Conservation (phyloP, 2,329 filamentous ascomycete species). For the Fusarium piperis region DNA sequence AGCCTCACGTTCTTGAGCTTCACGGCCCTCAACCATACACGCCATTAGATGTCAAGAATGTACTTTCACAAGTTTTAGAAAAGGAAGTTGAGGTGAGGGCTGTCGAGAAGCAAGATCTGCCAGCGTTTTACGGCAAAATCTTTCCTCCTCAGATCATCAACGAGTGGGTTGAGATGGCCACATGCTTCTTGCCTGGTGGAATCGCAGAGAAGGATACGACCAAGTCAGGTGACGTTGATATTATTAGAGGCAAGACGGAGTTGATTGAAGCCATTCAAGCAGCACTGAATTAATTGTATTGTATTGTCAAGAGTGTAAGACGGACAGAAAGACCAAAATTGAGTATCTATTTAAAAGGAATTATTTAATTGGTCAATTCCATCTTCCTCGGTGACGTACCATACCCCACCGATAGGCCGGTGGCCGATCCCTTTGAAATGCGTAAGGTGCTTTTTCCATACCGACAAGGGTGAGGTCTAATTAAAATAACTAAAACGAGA, state of each 20-base stretch:
- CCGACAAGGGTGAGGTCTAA: too few relatives aligned
- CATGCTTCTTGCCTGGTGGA: conserved; percentile 43
- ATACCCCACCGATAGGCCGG: background rate
- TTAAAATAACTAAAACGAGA: too few relatives aligned
- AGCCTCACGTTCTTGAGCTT: conserved; percentile 46
- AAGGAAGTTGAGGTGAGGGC: conserved; percentile 41
- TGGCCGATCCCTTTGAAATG: too few relatives aligned
- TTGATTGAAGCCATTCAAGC: conserved; percentile 28
- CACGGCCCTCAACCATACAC: conserved; percentile 44
- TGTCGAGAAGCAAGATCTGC: conserved; percentile 40
- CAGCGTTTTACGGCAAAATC: conserved; percentile 28
- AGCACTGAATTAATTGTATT: background rate
- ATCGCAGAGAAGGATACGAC: conserved; percentile 29
- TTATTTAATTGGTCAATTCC: background rate
- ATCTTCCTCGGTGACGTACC: conserved; percentile 7
- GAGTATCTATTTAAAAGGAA: background rate
- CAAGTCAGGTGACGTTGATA: conserved; percentile 9
- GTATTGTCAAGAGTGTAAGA: background rate
- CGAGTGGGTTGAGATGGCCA: conserved; percentile 46
- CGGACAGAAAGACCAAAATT: background rate
- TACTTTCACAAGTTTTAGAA: conserved; percentile 41
- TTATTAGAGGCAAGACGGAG: conserved; percentile 36
- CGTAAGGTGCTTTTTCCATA: too few relatives aligned
- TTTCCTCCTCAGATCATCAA: conserved; percentile 38
- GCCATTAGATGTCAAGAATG: conserved; percentile 42